Evolutionary conservation across 1,284 basidiomycete genomes (phyloP), one percentile per base, ranked within the genome.

Genomic region (Marasmius sp.): DNA sequence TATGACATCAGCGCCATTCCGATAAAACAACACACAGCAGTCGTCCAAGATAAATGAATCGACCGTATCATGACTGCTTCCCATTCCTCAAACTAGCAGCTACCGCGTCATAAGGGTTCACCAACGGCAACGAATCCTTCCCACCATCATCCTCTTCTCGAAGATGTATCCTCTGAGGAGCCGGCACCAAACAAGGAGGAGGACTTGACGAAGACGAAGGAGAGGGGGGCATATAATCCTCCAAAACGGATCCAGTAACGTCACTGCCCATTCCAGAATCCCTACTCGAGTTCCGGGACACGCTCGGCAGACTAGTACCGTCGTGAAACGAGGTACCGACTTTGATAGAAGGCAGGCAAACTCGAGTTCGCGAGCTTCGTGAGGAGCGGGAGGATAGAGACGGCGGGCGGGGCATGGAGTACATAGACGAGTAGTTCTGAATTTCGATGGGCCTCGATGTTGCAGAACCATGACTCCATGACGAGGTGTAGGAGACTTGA

Each of bases 91-190:
- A 52, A 55, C 43, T 60, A 51, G 55, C 56, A 12, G 64, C 62
- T 16, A 66, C 64, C 12, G 60, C 64, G 49, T 64, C 64, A 41
- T 63, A 66, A 41, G 39, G 27, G n/a, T 45, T 60, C 54, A 18
- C 52, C 57, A 38, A 53, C 49, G 5, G 59, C 49, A 20, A 43
- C 43, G 14, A 39, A 54, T 12, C 12, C 33, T 18, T 36, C 52
- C 43, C 36, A 5, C 18, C 11, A 45, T 14, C 8, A 39, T 39
- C 38, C 41, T 58, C 20, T 60, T 65, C 56, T n/a, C 61, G 55
- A 18, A 61, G 36, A 59, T 65, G 58, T 14, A 65, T 41, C 36
- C 64, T 57, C 43, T 63, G 64, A 10, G 64, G 64, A 20, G 64
- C 64, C n/a, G 64, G 61, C 20, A 65, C 27, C n/a, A 65, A 36